Evolutionary conservation across 2,329 filamentous ascomycete genomes (phyloP).

Genomic region (Aspergillus sojae): DNA sequence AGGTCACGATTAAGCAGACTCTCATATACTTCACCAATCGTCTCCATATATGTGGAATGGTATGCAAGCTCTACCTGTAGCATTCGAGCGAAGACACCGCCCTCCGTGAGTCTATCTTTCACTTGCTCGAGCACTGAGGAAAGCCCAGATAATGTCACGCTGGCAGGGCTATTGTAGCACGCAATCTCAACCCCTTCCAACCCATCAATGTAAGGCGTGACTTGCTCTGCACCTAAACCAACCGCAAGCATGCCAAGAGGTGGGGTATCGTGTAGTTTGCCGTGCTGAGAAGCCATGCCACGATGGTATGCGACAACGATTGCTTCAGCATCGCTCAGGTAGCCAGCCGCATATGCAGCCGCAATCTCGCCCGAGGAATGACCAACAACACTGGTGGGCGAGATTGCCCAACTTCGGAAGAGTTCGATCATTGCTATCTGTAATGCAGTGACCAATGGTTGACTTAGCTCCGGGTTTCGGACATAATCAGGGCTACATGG

Average conservation of each 20-base stretch:
- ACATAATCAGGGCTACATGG: not conserved
- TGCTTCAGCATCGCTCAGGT: conserved; percentile 42
- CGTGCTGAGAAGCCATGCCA: conserved; percentile 24
- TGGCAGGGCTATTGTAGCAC: conserved; percentile 22
- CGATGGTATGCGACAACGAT: conserved; percentile 50
- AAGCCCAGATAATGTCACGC: conserved; percentile 22
- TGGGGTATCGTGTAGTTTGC: not conserved
- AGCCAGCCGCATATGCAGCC: conserved; percentile 52
- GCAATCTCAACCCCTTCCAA: conserved; percentile 14
- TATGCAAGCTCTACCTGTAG: conserved; percentile 25
- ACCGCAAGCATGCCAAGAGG: conserved; percentile 21
- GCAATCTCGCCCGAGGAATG: conserved; percentile 55
- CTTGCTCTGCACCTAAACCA: conserved; percentile 13
- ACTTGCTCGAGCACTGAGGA: conserved; percentile 2
- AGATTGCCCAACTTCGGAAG: conserved; percentile 9
- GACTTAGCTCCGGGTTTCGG: conserved; percentile 8
- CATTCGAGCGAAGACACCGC: conserved; percentile 8
- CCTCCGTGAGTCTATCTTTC: conserved; percentile 10
- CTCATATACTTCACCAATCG: conserved; percentile 4
- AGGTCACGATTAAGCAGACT: not conserved
- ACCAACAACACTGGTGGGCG: conserved; percentile 39
- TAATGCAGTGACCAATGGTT: conserved; percentile 23
- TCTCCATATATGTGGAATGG: conserved; percentile 13
- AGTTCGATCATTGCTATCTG: conserved; percentile 22
- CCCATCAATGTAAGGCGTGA: conserved; percentile 7